Percentiles rank a stretch among this genome's conserved stretches.
Evolutionary conservation across 306 rosid species (phyloP).

Genomic region (Inga leiocalycina): DNA sequence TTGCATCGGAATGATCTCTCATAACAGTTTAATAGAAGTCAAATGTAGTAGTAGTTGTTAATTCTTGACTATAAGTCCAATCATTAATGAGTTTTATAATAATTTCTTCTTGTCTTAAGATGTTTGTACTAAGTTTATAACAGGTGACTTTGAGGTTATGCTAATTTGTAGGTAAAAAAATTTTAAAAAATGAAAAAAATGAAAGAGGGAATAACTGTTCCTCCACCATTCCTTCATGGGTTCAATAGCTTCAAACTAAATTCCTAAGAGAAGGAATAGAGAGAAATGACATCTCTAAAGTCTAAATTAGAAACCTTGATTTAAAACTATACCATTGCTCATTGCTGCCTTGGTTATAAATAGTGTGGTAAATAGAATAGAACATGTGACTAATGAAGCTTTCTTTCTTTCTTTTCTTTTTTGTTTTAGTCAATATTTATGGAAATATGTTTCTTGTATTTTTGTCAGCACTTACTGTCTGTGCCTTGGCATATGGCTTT

Average conservation of each 20-base stretch:
- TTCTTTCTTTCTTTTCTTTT: neutral
- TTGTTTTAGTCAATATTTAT: slow-evolving; percentile 34
- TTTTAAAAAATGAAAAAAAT: neutral
- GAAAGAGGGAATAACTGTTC: neutral
- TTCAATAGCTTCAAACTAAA: neutral
- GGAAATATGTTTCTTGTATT: slow-evolving; percentile 35
- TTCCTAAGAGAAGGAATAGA: neutral
- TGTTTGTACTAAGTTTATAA: slow-evolving; percentile 9
- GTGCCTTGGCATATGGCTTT: slow-evolving; percentile 68
- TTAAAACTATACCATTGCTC: neutral
- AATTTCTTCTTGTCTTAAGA: slow-evolving; percentile 4
- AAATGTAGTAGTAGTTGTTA: neutral
- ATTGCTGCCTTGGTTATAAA: slow-evolving; percentile 4
- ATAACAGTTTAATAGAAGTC: neutral
- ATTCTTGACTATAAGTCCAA: neutral
- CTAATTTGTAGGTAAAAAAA: neutral
- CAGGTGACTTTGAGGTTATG: slow-evolving; percentile 4
- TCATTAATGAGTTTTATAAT: neutral
- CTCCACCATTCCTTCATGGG: slow-evolving; percentile 7
- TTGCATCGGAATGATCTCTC: neutral
- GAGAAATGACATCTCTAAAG: neutral
- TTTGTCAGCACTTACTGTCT: slow-evolving; percentile 66
- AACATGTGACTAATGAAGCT: neutral
- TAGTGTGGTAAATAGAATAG: slow-evolving; percentile 23
- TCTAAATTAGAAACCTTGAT: slow-evolving; percentile 1